Percentiles rank a stretch among this genome's conserved stretches.
These are phyloP conservation scores for Phytophthora pinifolia DNA, from an alignment of 352 stramenopile genomes.

Conservation along the genomic window DNA sequence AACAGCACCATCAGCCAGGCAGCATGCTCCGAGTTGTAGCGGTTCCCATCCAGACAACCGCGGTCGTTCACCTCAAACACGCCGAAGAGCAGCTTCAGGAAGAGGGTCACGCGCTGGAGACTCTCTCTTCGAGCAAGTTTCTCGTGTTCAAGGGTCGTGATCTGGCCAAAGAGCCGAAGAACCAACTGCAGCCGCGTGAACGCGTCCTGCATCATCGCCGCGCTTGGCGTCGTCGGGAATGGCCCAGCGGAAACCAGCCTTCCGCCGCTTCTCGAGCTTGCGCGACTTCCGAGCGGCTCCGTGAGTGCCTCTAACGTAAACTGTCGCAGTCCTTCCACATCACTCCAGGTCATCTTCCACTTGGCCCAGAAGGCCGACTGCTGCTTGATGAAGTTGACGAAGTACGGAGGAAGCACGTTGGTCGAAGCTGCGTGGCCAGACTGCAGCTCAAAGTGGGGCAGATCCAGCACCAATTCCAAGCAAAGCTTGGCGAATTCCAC, in stretches of 20 bases:
- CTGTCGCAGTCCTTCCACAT: constrained; percentile 59
- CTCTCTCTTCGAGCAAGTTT: constrained; percentile 45
- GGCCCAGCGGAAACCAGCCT: constrained; percentile 4
- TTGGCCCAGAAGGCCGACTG: constrained; percentile 68
- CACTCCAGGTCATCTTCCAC: constrained; percentile 63
- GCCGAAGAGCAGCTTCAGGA: constrained; percentile 51
- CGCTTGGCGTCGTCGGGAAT: constrained; percentile 48
- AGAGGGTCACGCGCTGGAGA: constrained; percentile 52
- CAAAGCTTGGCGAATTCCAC: constrained; percentile 76
- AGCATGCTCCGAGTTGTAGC: constrained; percentile 35
- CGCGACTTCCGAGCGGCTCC: constrained; percentile 43
- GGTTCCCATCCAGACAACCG: constrained; percentile 35
- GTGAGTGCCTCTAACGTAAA: constrained; percentile 60
- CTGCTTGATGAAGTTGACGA: constrained; percentile 88
- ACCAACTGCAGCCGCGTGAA: constrained; percentile 74
- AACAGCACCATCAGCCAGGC: constrained; percentile 73
- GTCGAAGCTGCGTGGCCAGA: constrained; percentile 48
- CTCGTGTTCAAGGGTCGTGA: constrained; percentile 67
- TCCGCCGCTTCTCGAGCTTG: constrained; percentile 11
- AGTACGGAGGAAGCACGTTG: constrained; percentile 80
- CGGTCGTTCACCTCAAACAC: constrained; percentile 73
- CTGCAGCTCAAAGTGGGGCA: constrained; percentile 65
- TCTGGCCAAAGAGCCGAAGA: constrained; percentile 55
- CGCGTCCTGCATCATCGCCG: constrained; percentile 73
- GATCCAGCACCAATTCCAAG: constrained; percentile 72